A percentile compares a stretch with the other conserved stretches of the same genome.
phyloP scores from a whole-genome alignment of 1,139 yeast species.

The Yamadazyma siamensis region DNA sequence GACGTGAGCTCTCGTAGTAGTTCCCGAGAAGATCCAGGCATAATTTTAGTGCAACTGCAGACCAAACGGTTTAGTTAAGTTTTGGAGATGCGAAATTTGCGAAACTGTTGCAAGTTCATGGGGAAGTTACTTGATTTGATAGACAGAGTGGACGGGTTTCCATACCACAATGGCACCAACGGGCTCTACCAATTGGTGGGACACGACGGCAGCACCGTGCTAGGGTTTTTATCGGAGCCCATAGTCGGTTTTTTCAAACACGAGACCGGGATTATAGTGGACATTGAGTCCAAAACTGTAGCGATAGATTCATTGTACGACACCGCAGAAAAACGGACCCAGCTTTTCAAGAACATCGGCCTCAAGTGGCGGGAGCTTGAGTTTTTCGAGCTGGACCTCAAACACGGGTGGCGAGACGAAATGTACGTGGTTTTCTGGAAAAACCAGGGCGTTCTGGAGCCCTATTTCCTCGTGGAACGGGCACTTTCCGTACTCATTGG shows the following conservation, averaged over 20 bases:
- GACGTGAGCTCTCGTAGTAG: conserved; percentile 29
- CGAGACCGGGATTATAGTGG: conserved; percentile 31
- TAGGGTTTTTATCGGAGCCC: conserved; percentile 53
- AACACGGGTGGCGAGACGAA: conserved; percentile 86
- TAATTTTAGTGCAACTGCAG: background rate
- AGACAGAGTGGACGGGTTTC: conserved; percentile 48
- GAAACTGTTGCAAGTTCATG: too few relatives aligned
- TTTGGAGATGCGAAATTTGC: too few relatives aligned
- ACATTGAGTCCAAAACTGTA: conserved; percentile 27
- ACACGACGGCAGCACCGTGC: conserved; percentile 43
- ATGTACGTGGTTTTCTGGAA: conserved; percentile 70
- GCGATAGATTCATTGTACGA: conserved; percentile 32
- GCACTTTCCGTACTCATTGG: conserved; percentile 81
- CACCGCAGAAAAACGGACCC: conserved; percentile 46
- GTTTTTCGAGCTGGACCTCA: conserved; percentile 39
- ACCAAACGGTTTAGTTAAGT: too few relatives aligned
- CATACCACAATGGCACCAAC: conserved; percentile 20
- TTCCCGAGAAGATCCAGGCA: conserved; percentile 31
- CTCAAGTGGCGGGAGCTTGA: conserved; percentile 34
- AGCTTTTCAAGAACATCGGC: conserved; percentile 44
- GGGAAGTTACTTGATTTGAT: conserved; percentile 17
- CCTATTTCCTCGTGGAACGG: conserved; percentile 73
- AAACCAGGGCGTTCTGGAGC: conserved; percentile 45
- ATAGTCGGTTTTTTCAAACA: conserved; percentile 40
- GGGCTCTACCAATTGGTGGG: conserved; percentile 39